These are phyloP conservation scores for Batrachochytrium dendrobatidis DNA, from an alignment of 371 early-diverging fungal species.

Conservation along the genomic window DNA sequence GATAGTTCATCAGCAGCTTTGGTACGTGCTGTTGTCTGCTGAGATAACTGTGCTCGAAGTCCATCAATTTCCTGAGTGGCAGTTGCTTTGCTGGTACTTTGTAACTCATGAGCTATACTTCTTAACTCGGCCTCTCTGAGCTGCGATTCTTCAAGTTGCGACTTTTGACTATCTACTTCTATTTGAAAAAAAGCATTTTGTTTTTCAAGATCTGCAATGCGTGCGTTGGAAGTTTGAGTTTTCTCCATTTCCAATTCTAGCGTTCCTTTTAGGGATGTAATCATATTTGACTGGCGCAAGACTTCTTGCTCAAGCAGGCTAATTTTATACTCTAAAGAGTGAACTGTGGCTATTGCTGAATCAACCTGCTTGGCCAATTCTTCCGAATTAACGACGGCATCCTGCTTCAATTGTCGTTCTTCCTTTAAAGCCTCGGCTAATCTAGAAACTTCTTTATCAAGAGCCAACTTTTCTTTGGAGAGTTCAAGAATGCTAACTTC, in stretches of 20 bases:
- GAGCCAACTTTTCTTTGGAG: constrained; percentile 10
- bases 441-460: constrained; percentile 20
- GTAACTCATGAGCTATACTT: constrained; percentile 2
- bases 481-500: constrained; percentile 12
- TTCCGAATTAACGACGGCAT: constrained; percentile 3
- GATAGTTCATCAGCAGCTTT: constrained; percentile 15
- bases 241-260: constrained; percentile 1
- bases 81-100: constrained; percentile 1
- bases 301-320: constrained; percentile 9
- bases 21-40: neutral
- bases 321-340: neutral
- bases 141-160: constrained; percentile 14
- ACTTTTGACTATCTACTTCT: constrained; percentile 16
- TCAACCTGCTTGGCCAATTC: neutral
- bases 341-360: neutral
- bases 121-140: neutral
- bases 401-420: neutral
- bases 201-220: constrained; percentile 14
- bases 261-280: neutral
- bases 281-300: neutral
- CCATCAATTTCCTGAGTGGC: constrained; percentile 6
- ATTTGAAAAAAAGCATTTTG: constrained; percentile 18
- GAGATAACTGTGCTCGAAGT: constrained; percentile 7
- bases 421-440: constrained; percentile 14
- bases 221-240: constrained; percentile 6